These are phyloP conservation scores for Chlamydomonas asymmetrica DNA, from an alignment of 139 green algal genomes.

Conservation along the genomic window DNA sequence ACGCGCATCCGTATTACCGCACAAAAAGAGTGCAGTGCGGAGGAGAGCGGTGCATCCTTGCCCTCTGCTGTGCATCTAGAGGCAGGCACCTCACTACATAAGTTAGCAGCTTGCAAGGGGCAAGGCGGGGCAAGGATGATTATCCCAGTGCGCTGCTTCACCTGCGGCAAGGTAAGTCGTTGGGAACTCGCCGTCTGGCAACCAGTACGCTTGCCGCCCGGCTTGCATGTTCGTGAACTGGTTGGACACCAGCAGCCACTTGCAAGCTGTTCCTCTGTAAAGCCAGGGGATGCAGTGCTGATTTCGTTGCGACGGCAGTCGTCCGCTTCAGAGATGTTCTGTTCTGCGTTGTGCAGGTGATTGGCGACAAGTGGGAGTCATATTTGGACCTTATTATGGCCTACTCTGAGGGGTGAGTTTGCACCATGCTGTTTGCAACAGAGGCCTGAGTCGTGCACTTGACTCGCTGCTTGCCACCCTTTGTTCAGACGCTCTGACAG, in stretches of 20 bases:
- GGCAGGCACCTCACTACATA: too few relatives aligned
- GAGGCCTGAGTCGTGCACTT: neutral
- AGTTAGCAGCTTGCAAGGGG: too few relatives aligned
- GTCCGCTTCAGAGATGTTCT: neutral
- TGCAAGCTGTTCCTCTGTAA: too few relatives aligned
- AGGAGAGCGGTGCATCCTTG: too few relatives aligned
- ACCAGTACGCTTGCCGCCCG: too few relatives aligned
- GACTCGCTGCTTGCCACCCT: neutral
- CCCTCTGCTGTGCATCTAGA: too few relatives aligned
- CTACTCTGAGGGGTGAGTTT: neutral
- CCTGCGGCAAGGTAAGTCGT: conserved; percentile 90
- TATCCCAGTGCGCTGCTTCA: conserved; percentile 98
- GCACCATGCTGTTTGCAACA: neutral
- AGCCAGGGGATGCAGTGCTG: too few relatives aligned
- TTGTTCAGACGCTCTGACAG: neutral
- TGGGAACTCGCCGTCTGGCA: too few relatives aligned
- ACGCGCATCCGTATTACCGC: too few relatives aligned
- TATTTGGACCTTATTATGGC: conserved; percentile 91
- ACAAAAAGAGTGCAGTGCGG: too few relatives aligned
- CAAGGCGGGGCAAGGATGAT: conserved; percentile 94
- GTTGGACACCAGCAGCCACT: too few relatives aligned
- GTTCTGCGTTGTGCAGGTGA: conserved; percentile 71
- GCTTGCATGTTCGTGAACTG: too few relatives aligned
- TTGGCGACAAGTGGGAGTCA: conserved; percentile 99
- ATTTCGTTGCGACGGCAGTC: neutral